Evolutionary conservation across 2,329 filamentous ascomycete genomes (phyloP), one percentile per base, ranked within the genome.

Genomic region (Colletotrichum ledebouriae): DNA sequence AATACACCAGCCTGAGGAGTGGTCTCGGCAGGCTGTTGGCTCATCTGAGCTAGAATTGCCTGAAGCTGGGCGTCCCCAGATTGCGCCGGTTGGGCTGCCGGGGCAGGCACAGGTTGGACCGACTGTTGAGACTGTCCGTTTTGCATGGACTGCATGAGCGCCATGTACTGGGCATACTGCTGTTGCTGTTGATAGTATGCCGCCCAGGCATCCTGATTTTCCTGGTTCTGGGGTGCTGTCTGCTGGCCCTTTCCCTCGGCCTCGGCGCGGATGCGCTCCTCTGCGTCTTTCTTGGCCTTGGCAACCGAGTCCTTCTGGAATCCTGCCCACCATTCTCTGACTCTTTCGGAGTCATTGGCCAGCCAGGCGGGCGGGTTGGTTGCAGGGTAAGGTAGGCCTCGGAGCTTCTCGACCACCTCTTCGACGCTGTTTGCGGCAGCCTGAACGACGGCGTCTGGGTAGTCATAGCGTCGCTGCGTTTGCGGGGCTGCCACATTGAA

Each of bases 281-380:
- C 80, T 2, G 81, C 78, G 33, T 78, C 77, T 57, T 75, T 78
- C 62, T 80, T 80, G 53, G 82, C 77, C 52, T 78, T 79, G 1
- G 75, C 73, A 9, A 79, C 76, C 12, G 74, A 52, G 59, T 82
- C 82, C 67, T 78, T 81, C 62, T 81, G 80, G 69, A 82, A 84
- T 0, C 85, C 85, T 11, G 82, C 75, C 78, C 83, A 84, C 86
- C 87, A 89, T 70, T 86, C 82, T 10, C 82, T 81, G 0, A 83
- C 78, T 69, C 81, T 81, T 37, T 83, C 82, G 3, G 81, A 75
- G 37, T 85, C 80, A 22, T 82, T 76, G 10, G 76, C 77, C 71
- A 89, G 81, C 81, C 86, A 87, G 17, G 82, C 81, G 1, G 87
- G 86, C 3, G 87, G 84, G 49, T 85, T 81, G 1, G 74, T 82